phyloP scores from a whole-genome alignment of 495 filamentous ascomycete genomes.

The Tuber aestivum region DNA sequence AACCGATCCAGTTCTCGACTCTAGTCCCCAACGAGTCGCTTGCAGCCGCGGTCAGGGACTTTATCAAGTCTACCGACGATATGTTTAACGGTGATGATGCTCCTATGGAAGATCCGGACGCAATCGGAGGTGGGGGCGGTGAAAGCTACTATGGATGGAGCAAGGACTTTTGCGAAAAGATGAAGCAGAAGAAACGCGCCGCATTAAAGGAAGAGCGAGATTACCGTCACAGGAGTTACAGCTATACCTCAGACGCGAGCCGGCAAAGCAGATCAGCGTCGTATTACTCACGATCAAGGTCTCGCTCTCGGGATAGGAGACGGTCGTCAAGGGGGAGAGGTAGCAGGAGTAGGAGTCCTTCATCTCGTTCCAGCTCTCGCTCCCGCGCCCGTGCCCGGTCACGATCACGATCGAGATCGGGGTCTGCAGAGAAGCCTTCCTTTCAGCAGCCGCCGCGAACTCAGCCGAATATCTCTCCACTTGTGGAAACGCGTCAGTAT shows the following conservation, averaged over 20 bases:
- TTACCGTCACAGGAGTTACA: constrained; percentile 7
- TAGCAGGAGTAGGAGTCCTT: constrained; percentile 15
- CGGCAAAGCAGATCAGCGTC: background rate
- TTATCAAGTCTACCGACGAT: constrained; percentile 62
- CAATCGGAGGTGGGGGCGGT: constrained; percentile 62
- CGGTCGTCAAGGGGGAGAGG: background rate
- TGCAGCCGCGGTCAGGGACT: constrained; percentile 58
- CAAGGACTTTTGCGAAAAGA: constrained; percentile 68
- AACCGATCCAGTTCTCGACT: constrained; percentile 65
- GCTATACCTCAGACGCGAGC: background rate
- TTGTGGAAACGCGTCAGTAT: background rate
- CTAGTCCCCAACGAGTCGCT: constrained; percentile 66
- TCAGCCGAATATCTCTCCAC: constrained; percentile 10
- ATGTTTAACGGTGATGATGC: constrained; percentile 51
- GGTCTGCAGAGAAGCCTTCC: constrained; percentile 4
- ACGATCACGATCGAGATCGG: constrained; percentile 17
- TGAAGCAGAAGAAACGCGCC: constrained; percentile 57
- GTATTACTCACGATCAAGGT: constrained; percentile 8
- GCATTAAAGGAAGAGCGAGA: constrained; percentile 20
- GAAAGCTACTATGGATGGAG: constrained; percentile 88
- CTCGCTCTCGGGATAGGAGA: background rate
- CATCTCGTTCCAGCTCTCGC: constrained; percentile 10
- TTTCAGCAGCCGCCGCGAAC: background rate
- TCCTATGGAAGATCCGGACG: constrained; percentile 55
- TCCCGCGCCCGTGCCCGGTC: constrained; percentile 12